A percentile compares a stretch with the other conserved stretches of the same genome.
phyloP scores from a whole-genome alignment of 805 yeast species.

The Yarrowia divulgata region DNA sequence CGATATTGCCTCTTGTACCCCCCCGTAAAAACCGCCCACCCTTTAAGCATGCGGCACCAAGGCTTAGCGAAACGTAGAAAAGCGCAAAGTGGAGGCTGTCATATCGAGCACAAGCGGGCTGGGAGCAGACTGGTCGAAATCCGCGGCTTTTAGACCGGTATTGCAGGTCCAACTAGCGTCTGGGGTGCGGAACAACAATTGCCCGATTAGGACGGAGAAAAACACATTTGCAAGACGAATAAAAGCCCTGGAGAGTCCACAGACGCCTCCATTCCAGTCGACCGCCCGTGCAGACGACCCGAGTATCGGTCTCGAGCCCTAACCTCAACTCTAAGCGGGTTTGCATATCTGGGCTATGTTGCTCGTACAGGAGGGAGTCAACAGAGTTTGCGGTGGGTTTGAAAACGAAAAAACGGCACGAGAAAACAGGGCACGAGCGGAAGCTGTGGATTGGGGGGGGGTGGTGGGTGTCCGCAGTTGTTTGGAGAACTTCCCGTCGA shows the following conservation, averaged over 20 bases:
- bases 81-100: background rate
- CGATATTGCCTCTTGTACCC: conserved; percentile 5
- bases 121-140: background rate
- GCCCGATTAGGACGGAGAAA: background rate
- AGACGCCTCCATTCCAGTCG: conserved; percentile 1
- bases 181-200: background rate
- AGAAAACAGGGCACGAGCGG: background rate
- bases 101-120: background rate
- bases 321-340: conserved; percentile 8
- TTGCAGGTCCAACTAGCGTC: background rate
- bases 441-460: background rate
- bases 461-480: background rate
- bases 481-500: background rate
- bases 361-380: too few species aligned
- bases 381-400: conserved; percentile 1
- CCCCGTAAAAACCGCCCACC: conserved; percentile 15
- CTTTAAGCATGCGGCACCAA: conserved; percentile 28
- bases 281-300: background rate
- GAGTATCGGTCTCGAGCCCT: background rate
- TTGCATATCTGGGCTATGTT: conserved; percentile 30
- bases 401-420: background rate
- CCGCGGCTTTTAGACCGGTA: background rate
- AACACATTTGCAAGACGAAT: too few species aligned
- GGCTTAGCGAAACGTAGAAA: conserved; percentile 16
- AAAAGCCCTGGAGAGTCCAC: background rate